Percentiles rank a stretch among this genome's conserved stretches.
Conservation (phyloP, 768 basidiomycete genomes). For the Tubosaeta sp. region DNA sequence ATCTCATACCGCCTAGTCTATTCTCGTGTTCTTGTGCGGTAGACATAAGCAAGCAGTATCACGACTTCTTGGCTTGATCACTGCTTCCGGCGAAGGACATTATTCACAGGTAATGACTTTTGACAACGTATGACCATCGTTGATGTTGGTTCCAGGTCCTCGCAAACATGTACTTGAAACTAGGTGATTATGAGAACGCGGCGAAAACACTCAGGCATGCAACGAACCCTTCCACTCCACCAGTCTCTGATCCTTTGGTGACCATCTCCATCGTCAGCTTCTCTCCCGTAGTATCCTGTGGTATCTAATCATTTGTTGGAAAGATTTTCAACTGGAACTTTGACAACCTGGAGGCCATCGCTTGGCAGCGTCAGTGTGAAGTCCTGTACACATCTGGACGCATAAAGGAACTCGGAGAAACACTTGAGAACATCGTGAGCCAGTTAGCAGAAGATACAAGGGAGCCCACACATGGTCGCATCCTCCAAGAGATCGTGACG, state of each 20-base stretch:
- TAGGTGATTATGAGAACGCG: background rate
- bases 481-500: background rate
- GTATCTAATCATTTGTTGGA: background rate
- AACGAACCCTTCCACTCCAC: background rate
- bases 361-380: background rate
- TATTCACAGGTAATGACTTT: background rate
- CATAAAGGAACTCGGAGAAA: background rate
- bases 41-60: background rate
- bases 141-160: background rate
- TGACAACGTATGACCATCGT: background rate
- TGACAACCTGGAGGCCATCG: background rate
- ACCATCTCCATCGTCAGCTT: background rate
- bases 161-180: background rate
- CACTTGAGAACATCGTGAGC: background rate
- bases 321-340: slow-evolving; percentile 5
- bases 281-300: too few relatives aligned
- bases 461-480: background rate
- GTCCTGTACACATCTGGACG: background rate
- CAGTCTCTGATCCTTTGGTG: background rate
- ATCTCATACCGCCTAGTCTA: background rate
- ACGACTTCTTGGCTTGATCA: background rate
- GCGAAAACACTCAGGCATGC: background rate
- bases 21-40: background rate
- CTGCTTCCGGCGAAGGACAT: background rate
- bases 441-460: background rate